Percentiles rank a stretch among this genome's conserved stretches.
phyloP scores from a whole-genome alignment of 495 filamentous ascomycete genomes.

The Lasiosphaeria ovina region DNA sequence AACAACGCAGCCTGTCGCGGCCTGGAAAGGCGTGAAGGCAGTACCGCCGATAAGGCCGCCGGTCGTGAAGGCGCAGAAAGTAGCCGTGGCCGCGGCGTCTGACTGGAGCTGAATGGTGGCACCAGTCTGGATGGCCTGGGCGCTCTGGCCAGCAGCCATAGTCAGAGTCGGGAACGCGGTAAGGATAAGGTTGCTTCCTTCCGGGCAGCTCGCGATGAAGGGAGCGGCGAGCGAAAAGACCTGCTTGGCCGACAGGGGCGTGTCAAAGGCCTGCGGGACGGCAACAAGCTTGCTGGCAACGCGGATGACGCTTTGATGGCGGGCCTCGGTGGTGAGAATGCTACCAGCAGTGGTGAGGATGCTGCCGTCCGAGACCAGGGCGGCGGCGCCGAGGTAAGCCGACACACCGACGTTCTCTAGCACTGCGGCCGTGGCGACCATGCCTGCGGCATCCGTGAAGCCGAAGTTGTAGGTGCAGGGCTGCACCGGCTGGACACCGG shows the following conservation, averaged over 20 bases:
- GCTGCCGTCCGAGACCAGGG: constrained; percentile 50
- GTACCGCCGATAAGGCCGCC: constrained; percentile 51
- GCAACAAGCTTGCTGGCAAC: constrained; percentile 44
- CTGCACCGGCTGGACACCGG: constrained; percentile 55
- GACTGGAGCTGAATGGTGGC: constrained; percentile 41
- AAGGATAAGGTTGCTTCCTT: constrained; percentile 55
- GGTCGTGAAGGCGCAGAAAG: constrained; percentile 58
- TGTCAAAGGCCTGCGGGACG: constrained; percentile 60
- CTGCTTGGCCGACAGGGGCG: constrained; percentile 53
- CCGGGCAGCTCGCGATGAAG: constrained; percentile 61
- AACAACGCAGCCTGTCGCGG: constrained; percentile 47
- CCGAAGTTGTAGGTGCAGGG: constrained; percentile 63
- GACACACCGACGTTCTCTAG: constrained; percentile 63
- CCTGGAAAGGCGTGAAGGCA: constrained; percentile 48
- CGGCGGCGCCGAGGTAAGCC: constrained; percentile 61
- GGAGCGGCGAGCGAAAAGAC: constrained; percentile 64
- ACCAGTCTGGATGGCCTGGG: constrained; percentile 44
- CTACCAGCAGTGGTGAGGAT: constrained; percentile 57
- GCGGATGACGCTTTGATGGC: constrained; percentile 62
- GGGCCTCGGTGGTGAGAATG: constrained; percentile 60
- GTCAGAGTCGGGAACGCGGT: constrained; percentile 56
- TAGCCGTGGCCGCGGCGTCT: constrained; percentile 41
- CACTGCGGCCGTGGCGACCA: constrained; percentile 59
- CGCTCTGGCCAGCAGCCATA: constrained; percentile 45
- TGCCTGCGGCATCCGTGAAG: constrained; percentile 56